Evolutionary conservation across 169 alveolate species (phyloP).

Genomic region (Neospora caninum): DNA sequence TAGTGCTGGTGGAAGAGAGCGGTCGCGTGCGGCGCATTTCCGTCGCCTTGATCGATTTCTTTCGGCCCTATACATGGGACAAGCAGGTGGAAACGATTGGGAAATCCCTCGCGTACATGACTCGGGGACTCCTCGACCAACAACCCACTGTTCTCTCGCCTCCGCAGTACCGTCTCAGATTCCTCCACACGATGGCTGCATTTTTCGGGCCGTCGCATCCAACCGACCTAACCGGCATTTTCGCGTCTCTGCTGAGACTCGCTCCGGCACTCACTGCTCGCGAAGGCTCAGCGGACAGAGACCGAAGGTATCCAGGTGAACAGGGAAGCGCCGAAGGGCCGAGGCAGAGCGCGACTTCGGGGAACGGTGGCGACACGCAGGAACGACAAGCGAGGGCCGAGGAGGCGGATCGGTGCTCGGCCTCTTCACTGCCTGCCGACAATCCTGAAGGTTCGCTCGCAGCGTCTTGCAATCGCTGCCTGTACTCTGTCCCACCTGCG

Average conservation of each 20-base stretch:
- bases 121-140: constrained; percentile 13
- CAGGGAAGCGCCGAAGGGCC: neutral
- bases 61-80: constrained; percentile 69
- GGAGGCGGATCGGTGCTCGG: neutral
- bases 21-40: neutral
- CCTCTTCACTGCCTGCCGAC: too few species aligned
- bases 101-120: constrained; percentile 56
- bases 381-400: neutral
- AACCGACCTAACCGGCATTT: neutral
- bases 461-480: too few species aligned
- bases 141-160: constrained; percentile 68
- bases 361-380: neutral
- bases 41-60: constrained; percentile 55
- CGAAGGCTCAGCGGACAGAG: neutral
- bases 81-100: constrained; percentile 65
- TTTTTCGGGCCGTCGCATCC: constrained; percentile 56
- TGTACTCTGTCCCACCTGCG: too few species aligned
- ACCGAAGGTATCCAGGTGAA: neutral
- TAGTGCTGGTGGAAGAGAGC: constrained; percentile 54
- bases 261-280: neutral
- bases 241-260: neutral
- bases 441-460: too few species aligned
- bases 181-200: constrained; percentile 19
- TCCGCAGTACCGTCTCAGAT: constrained; percentile 37
- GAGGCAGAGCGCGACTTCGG: neutral